phyloP scores from a whole-genome alignment of 2,329 filamentous ascomycete genomes.

The Harringtonia lauricola region DNA sequence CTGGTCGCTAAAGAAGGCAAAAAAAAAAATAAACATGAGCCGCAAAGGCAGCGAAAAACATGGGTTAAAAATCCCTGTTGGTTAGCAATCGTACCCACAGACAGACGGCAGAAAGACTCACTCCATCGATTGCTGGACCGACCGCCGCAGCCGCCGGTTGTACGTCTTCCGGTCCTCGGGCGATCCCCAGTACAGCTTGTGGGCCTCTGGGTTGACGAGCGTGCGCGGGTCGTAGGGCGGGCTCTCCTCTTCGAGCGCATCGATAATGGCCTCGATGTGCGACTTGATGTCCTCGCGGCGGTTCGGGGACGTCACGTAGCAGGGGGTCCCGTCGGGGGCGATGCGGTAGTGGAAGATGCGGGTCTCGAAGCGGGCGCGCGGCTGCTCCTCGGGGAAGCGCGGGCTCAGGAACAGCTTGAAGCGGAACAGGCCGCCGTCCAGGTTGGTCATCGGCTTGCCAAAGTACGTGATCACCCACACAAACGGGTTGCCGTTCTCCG shows the following conservation, averaged over 20 bases:
- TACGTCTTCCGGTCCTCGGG: constrained; percentile 74
- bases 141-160: constrained; percentile 67
- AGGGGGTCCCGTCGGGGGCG: constrained; percentile 67
- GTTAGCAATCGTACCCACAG: constrained; percentile 6
- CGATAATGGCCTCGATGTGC: constrained; percentile 76
- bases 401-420: constrained; percentile 73
- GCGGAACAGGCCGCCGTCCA: constrained; percentile 83
- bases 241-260: constrained; percentile 73
- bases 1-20: too few relatives aligned
- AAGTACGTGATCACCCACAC: constrained; percentile 85
- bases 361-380: constrained; percentile 70
- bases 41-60: not conserved
- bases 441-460: constrained; percentile 81
- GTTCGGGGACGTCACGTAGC: constrained; percentile 56
- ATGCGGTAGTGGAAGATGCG: constrained; percentile 83
- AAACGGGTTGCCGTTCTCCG: constrained; percentile 78
- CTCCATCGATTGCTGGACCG: constrained; percentile 60
- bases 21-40: not conserved
- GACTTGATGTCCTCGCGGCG: constrained; percentile 65
- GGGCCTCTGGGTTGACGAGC: constrained; percentile 75
- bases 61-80: constrained; percentile 4
- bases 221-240: constrained; percentile 86
- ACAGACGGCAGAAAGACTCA: constrained; percentile 22
- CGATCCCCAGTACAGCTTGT: constrained; percentile 76
- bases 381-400: constrained; percentile 79